These are phyloP conservation scores for Talaromyces atroroseus DNA, from an alignment of 2,329 filamentous ascomycete genomes.

Conservation along the genomic window DNA sequence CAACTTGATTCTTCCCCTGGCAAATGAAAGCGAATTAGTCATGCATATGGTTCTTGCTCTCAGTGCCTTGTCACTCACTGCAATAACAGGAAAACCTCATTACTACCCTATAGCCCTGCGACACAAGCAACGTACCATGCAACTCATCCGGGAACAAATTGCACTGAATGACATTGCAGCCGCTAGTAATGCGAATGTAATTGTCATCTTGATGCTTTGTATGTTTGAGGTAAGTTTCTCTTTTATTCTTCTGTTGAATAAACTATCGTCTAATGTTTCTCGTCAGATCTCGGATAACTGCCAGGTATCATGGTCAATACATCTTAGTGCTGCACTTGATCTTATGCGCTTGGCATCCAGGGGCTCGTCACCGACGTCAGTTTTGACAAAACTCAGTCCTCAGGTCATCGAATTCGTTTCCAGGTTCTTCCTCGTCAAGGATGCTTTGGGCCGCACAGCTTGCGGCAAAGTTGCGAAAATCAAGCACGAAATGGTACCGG, in stretches of 20 bases:
- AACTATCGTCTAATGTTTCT: background rate
- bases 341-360: conserved; percentile 9
- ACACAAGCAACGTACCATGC: conserved; percentile 15
- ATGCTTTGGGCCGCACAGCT: conserved; percentile 15
- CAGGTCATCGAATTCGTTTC: conserved; percentile 13
- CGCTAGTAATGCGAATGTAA: conserved; percentile 13
- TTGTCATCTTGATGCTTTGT: conserved; percentile 15
- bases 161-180: conserved; percentile 5
- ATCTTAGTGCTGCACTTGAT: conserved; percentile 14
- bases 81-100: conserved; percentile 5
- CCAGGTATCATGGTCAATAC: conserved; percentile 14
- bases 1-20: conserved; percentile 13
- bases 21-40: conserved; percentile 8
- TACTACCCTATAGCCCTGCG: conserved; percentile 12
- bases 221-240: conserved; percentile 12
- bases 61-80: conserved; percentile 11
- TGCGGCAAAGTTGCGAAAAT: conserved; percentile 15
- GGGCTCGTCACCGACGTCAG: background rate
- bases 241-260: background rate
- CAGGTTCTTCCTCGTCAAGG: conserved; percentile 15
- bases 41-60: conserved; percentile 15
- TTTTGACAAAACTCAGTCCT: background rate
- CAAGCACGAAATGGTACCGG: conserved; percentile 11
- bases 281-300: conserved; percentile 15
- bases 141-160: conserved; percentile 13